These are phyloP conservation scores for Alnus rubra DNA, from an alignment of 306 rosid genomes.

Conservation along the genomic window DNA sequence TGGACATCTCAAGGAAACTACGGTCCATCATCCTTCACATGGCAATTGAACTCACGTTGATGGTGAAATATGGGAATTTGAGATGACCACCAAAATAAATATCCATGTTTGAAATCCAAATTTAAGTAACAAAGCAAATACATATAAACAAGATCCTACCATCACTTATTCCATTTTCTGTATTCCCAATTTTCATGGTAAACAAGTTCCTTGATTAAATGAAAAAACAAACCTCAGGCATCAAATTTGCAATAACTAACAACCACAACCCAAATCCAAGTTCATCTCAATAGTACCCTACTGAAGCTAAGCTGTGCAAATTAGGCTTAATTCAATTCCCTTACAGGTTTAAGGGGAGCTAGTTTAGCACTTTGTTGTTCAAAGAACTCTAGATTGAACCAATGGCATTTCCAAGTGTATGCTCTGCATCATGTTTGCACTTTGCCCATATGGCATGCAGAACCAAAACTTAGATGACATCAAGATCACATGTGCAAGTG, in stretches of 20 bases:
- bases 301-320: neutral
- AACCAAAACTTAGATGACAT: neutral
- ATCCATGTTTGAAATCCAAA: slow-evolving; percentile 3
- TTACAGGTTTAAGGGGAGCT: neutral
- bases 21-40: neutral
- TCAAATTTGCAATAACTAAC: neutral
- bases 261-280: neutral
- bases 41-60: neutral
- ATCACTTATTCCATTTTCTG: neutral
- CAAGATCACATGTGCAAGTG: neutral
- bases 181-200: neutral
- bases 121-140: neutral
- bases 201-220: neutral
- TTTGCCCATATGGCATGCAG: neutral
- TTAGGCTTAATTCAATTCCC: neutral
- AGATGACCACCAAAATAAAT: neutral
- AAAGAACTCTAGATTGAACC: slow-evolving; percentile 3
- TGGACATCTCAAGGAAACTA: neutral
- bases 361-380: neutral
- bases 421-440: neutral
- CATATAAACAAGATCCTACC: neutral
- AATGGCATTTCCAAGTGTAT: neutral
- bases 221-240: slow-evolving; percentile 3
- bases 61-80: neutral
- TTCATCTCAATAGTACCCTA: neutral